These are phyloP conservation scores for Arabidopsis lyrata DNA, from an alignment of 441 rosid genomes.

Conservation along the genomic window DNA sequence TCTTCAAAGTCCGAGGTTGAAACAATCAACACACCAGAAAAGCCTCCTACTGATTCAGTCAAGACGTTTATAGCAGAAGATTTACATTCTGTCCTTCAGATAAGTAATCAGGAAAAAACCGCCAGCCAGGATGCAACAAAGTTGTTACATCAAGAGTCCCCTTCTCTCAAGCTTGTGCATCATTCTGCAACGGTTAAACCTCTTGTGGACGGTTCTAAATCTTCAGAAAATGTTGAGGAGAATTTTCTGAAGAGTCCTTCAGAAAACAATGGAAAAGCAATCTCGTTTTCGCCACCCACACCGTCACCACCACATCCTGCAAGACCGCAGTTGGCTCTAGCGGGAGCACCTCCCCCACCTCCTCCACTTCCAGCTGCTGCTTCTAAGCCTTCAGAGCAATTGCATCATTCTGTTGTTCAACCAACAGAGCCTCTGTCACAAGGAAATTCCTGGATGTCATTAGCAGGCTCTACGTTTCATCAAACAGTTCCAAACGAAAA, in stretches of 20 bases:
- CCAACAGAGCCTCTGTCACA: constrained; percentile 43
- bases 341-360: constrained; percentile 44
- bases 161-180: constrained; percentile 41
- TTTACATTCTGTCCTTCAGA: constrained; percentile 40
- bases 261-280: constrained; percentile 34
- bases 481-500: constrained; percentile 25
- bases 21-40: constrained; percentile 39
- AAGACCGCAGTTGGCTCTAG: constrained; percentile 34
- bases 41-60: constrained; percentile 44
- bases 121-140: constrained; percentile 41
- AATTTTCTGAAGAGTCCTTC: constrained; percentile 21
- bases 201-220: constrained; percentile 40
- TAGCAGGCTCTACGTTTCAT: constrained; percentile 31
- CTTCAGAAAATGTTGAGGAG: constrained; percentile 35
- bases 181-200: constrained; percentile 49
- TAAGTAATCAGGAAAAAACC: constrained; percentile 37
- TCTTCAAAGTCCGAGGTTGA: constrained; percentile 47
- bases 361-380: constrained; percentile 42
- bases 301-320: constrained; percentile 51
- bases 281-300: constrained; percentile 44
- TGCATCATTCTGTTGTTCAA: constrained; percentile 43
- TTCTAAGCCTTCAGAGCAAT: constrained; percentile 45
- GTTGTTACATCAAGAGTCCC: constrained; percentile 45
- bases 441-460: constrained; percentile 46
- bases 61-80: constrained; percentile 45